Conservation (phyloP, 306 rosid genomes). For the Ziziphus jujuba region DNA sequence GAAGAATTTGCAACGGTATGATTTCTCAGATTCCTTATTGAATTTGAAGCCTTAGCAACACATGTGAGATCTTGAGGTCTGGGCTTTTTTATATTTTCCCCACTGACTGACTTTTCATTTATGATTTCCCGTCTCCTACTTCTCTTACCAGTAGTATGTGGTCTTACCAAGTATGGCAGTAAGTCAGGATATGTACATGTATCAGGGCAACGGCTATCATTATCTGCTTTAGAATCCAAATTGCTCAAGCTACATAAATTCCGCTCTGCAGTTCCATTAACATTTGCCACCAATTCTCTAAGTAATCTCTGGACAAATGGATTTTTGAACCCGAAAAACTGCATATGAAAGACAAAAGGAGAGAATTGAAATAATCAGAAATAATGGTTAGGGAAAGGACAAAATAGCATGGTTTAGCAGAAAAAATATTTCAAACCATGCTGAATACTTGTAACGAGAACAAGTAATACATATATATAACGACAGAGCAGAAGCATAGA, state of each 20-base stretch:
- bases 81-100: constrained; percentile 34
- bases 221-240: constrained; percentile 34
- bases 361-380: not conserved
- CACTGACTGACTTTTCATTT: constrained; percentile 27
- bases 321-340: constrained; percentile 93
- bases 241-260: constrained; percentile 38
- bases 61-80: constrained; percentile 36
- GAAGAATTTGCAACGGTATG: constrained; percentile 24
- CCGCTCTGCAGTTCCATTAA: constrained; percentile 52
- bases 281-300: constrained; percentile 63
- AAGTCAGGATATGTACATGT: constrained; percentile 38
- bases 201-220: constrained; percentile 28
- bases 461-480: not conserved
- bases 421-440: not conserved
- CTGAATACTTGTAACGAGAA: not conserved
- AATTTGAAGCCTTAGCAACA: constrained; percentile 31
- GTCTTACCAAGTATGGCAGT: constrained; percentile 29
- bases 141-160: constrained; percentile 56
- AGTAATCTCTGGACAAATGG: constrained; percentile 72
- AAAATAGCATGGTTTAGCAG: not conserved
- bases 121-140: constrained; percentile 42
- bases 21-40: constrained; percentile 28
- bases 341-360: constrained; percentile 29
- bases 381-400: constrained; percentile 5
- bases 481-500: not conserved